Percentiles rank a stretch among this genome's conserved stretches.
Evolutionary conservation across 192 early-diverging fungal genomes (phyloP).

Genomic region (Coemansia sp.): DNA sequence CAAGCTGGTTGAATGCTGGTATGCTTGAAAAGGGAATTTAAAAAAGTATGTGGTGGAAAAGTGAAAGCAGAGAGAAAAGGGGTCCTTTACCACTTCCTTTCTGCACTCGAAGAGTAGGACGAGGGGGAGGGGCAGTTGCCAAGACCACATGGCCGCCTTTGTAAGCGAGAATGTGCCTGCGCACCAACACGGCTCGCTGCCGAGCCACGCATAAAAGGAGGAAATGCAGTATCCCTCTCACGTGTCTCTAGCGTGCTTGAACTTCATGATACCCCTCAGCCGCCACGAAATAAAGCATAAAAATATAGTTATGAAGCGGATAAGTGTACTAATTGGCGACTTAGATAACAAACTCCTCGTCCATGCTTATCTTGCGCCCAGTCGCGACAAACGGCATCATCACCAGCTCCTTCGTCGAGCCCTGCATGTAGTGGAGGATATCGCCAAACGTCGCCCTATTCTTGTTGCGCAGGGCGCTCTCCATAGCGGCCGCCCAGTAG

Average conservation of each 20-base stretch:
- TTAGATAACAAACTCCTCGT: constrained; percentile 47
- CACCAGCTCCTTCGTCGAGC: constrained; percentile 21
- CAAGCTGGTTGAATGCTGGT: background rate
- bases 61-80: background rate
- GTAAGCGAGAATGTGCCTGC: background rate
- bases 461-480: constrained; percentile 45
- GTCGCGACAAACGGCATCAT: constrained; percentile 55
- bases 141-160: background rate
- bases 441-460: constrained; percentile 50
- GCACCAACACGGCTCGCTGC: background rate
- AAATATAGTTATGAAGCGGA: background rate
- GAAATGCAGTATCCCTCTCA: background rate
- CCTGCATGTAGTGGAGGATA: constrained; percentile 49
- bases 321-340: background rate
- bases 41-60: constrained; percentile 5
- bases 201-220: background rate
- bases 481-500: constrained; percentile 67
- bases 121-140: background rate
- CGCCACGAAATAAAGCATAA: background rate
- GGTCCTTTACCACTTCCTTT: background rate
- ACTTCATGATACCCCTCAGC: background rate
- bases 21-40: background rate
- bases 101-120: background rate
- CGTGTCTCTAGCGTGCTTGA: background rate
- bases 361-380: constrained; percentile 50